A percentile compares a stretch with the other conserved stretches of the same genome.
Conservation (phyloP, 2,329 filamentous ascomycete genomes). For the Microdochium bolleyi region DNA sequence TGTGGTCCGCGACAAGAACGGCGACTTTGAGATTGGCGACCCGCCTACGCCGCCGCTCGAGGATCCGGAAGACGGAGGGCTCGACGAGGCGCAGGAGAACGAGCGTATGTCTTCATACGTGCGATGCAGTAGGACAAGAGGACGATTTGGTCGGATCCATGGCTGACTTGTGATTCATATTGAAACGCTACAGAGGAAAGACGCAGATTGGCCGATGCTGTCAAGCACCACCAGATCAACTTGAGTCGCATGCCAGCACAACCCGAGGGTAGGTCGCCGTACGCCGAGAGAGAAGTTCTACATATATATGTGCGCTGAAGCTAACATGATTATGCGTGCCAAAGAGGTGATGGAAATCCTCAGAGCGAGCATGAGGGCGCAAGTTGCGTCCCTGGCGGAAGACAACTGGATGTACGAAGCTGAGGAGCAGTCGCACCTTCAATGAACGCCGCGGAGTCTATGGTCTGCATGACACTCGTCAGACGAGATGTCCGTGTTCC, state of each 20-base stretch:
- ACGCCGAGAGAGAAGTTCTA: neutral
- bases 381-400: constrained; percentile 66
- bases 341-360: constrained; percentile 63
- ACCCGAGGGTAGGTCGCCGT: constrained; percentile 48
- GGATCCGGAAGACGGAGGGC: constrained; percentile 44
- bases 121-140: too few relatives aligned
- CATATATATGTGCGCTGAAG: constrained; percentile 4
- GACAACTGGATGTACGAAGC: constrained; percentile 90
- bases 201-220: constrained; percentile 51
- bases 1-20: constrained; percentile 54
- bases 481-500: neutral
- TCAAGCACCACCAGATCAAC: constrained; percentile 52
- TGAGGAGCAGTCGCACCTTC: constrained; percentile 42
- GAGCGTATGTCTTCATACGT: constrained; percentile 34
- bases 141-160: neutral
- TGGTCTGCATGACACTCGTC: neutral
- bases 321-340: constrained; percentile 5
- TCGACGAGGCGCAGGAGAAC: constrained; percentile 49
- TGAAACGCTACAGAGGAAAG: constrained; percentile 38
- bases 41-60: constrained; percentile 44
- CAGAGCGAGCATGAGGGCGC: constrained; percentile 60
- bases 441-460: constrained; percentile 13
- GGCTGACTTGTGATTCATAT: constrained; percentile 9
- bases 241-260: constrained; percentile 50
- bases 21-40: constrained; percentile 53